Evolutionary conservation across 129 eudicot species (phyloP), one percentile per base, ranked within the genome.

Genomic region (Pseudognaphalium luteoalbum): DNA sequence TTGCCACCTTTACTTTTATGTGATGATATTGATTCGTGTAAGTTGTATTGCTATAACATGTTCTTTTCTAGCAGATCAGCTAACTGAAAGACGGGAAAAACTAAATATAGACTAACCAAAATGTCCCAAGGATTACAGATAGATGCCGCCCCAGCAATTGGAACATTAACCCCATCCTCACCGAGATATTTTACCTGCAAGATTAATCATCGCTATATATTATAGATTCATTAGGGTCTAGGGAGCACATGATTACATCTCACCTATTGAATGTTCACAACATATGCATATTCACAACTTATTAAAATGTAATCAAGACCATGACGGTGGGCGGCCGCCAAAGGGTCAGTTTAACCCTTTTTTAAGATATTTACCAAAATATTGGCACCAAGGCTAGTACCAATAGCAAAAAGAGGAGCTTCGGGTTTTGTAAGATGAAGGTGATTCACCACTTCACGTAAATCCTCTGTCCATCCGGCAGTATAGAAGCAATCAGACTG

Each of bases 351-450:
- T 25, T 25, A 25, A 25, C 28, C 28, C 28, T 1, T 25, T 25
- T 25, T 25, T 25, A 25, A 25, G 28, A 25, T 25, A 25, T 25
- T 25, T 91, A 95, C 99, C 99, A 95, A 66, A 71, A 95, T 79
- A 81, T 95, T 95, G 85, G 99, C 99, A 63, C 99, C 99, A 67
- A 95, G 87, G 88, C 99, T 95, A 37, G 96, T 95, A 73, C 99
- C 99, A 70, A 91, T 85, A 73, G 83, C 84, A 81, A 78, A 91
- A 59, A 95, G 77, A 35, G 99, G 90, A 70, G 92, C 90, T 78
- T 84, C 85, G 0, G 93, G 92, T 56, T 84, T 78, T 52, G 80
- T 87, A 54, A 21, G 68, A 61, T 87, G 94, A 83, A 95, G 80
- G 82, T 91, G 82, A 25, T 85, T 85, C 70, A 89, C 81, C 37